phyloP scores from a whole-genome alignment of 2,329 filamentous ascomycete genomes.

The Aureobasidium sp. region DNA sequence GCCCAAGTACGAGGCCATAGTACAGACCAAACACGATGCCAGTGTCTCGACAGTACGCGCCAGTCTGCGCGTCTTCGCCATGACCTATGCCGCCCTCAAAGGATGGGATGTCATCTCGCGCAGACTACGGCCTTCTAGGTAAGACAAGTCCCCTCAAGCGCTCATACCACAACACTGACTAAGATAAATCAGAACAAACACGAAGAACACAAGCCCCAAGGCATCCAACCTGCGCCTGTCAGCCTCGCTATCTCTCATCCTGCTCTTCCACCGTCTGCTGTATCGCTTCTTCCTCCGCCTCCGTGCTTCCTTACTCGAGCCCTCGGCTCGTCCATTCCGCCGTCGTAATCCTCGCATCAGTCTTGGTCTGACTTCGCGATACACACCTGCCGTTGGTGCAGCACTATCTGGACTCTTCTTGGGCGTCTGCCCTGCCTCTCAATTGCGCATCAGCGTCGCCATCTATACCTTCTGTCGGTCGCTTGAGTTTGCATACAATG shows the following conservation, averaged over 20 bases:
- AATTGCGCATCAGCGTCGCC: conserved; percentile 69
- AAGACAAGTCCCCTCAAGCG: not conserved
- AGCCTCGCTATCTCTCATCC: conserved; percentile 72
- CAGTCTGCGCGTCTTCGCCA: conserved; percentile 38
- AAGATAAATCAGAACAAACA: not conserved
- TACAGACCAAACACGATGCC: conserved; percentile 36
- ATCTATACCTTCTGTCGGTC: conserved; percentile 77
- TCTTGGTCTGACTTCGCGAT: conserved; percentile 67
- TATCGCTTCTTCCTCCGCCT: conserved; percentile 83
- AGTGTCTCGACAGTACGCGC: conserved; percentile 37
- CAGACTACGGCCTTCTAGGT: conserved; percentile 23
- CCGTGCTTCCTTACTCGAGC: conserved; percentile 68
- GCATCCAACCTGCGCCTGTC: conserved; percentile 66
- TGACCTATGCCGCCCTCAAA: conserved; percentile 39
- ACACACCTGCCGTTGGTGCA: conserved; percentile 84
- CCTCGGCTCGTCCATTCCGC: conserved; percentile 71
- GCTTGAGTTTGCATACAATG: conserved; percentile 80
- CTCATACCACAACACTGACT: not conserved
- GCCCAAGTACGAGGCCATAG: conserved; percentile 45
- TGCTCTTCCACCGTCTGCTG: conserved; percentile 81
- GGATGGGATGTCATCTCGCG: conserved; percentile 38
- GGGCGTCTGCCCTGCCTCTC: conserved; percentile 64
- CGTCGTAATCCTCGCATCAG: conserved; percentile 73
- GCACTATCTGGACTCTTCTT: conserved; percentile 78
- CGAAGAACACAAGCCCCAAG: conserved; percentile 15